Percentiles rank a stretch among this genome's conserved stretches.
Conservation (phyloP, 176 grass and related monocot species). For the Poa annua region DNA sequence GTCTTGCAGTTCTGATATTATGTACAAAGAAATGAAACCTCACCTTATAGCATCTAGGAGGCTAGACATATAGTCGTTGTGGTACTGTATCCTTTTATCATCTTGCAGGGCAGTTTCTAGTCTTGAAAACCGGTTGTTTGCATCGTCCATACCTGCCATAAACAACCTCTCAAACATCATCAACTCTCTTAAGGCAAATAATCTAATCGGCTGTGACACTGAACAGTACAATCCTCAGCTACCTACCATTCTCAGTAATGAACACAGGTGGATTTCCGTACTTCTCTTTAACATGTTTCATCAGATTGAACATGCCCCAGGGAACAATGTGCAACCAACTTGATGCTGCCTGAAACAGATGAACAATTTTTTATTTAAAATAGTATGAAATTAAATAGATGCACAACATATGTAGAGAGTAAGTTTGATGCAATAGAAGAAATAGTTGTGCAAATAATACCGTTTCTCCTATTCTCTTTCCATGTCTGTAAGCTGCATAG, state of each 20-base stretch:
- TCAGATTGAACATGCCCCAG: conserved; percentile 83
- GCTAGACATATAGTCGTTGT: conserved; percentile 78
- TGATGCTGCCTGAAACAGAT: conserved; percentile 68
- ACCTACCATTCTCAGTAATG: conserved; percentile 85
- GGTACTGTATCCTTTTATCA: conserved; percentile 88
- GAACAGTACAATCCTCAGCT: conserved; percentile 1
- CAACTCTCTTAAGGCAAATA: not conserved
- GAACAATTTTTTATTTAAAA: not conserved
- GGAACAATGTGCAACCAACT: conserved; percentile 94
- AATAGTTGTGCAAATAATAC: conserved; percentile 31
- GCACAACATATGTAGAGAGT: not conserved
- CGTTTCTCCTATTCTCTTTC: conserved; percentile 83
- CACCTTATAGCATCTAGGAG: conserved; percentile 80
- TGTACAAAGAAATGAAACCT: not conserved
- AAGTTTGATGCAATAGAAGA: not conserved
- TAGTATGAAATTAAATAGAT: not conserved
- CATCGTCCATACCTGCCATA: conserved; percentile 78
- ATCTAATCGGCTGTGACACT: not conserved
- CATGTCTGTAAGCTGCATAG: conserved; percentile 70
- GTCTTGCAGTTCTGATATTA: not conserved
- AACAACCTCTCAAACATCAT: not conserved
- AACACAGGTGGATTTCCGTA: conserved; percentile 76
- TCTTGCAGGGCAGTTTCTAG: conserved; percentile 62
- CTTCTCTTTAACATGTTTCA: conserved; percentile 88
- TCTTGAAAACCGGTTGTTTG: conserved; percentile 56